Base-by-base conservation (phyloP, 2,329 filamentous ascomycete genomes). In the Neonectria punicea region DNA sequence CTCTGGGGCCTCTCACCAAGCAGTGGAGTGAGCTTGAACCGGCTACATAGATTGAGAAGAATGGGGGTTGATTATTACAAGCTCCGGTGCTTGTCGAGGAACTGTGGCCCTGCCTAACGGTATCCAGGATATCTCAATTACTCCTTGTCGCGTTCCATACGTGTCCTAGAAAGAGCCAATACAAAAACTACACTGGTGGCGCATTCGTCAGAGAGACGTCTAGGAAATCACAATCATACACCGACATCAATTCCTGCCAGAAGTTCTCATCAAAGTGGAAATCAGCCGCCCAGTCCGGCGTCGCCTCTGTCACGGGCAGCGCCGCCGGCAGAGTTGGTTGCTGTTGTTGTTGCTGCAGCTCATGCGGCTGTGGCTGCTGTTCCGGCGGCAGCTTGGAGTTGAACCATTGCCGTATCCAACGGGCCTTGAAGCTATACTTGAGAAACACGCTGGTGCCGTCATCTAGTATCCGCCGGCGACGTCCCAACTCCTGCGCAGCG, bases 351-450 rank as follows among this genome's bases (percentile, higher is more conserved):
- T 46, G 53, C n/a, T n/a, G 51, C 28, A 2, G 14, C 20, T 18
- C 16, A 8, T 43, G n/a, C 5, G 16, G 16, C 34, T 53, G 49
- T 5, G 47, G 53, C 32, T 67, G 69, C 53, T 68, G 65, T 1
- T 73, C 72, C 14, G 67, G 57, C 0, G 70, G 61, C 2, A 70
- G 57, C 59, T 70, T 75, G 13, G 68, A 67, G 4, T 74, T 2
- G 47, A 78, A 82, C 81, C 81, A 83, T n/a, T 79, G 76, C 18
- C 77, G 68, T 16, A 82, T 79, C 80, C 80, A 82, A 1, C 77
- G 72, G 6, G 80, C 58, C 61, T 80, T 81, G 55, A 78, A 78
- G 43, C 74, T 73, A 34, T 77, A 78, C 47, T 76, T 75, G 1
- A 71, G 59, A 57, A 80, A 71, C 1, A 77, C 65, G 8, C 75